These are phyloP conservation scores for Fusarium albidum DNA, from an alignment of 2,329 filamentous ascomycete genomes.

Conservation along the genomic window DNA sequence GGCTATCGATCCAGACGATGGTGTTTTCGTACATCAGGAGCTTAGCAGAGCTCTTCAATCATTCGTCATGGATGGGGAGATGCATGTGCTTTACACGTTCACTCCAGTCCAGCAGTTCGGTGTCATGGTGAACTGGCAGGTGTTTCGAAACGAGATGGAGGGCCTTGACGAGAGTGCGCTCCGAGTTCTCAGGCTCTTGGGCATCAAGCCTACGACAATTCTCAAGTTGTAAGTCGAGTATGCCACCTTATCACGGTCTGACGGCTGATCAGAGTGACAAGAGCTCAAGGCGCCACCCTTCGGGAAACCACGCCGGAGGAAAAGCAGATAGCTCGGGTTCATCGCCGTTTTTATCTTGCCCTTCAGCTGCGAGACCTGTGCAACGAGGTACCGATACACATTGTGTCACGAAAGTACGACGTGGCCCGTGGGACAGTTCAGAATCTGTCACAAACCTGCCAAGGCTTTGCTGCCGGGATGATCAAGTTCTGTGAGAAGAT, in stretches of 20 bases:
- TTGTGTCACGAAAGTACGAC: constrained; percentile 74
- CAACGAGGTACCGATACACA: constrained; percentile 76
- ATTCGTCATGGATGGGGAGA: constrained; percentile 83
- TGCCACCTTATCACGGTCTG: neutral
- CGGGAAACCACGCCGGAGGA: constrained; percentile 70
- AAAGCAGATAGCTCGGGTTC: constrained; percentile 67
- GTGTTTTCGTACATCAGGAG: constrained; percentile 76
- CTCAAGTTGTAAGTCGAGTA: constrained; percentile 66
- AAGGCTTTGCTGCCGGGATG: constrained; percentile 81
- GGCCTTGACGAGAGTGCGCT: constrained; percentile 74
- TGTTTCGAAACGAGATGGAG: constrained; percentile 77
- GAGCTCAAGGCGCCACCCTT: constrained; percentile 71
- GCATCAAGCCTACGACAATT: constrained; percentile 72
- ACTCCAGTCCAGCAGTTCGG: constrained; percentile 72
- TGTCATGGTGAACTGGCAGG: constrained; percentile 72
- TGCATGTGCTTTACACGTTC: constrained; percentile 82
- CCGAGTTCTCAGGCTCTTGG: constrained; percentile 72
- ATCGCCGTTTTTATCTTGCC: constrained; percentile 77
- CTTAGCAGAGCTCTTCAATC: constrained; percentile 71
- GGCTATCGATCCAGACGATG: constrained; percentile 77
- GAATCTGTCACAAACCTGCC: constrained; percentile 75
- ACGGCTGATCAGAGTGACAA: constrained; percentile 44
- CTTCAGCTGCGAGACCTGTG: constrained; percentile 81
- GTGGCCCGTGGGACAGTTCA: constrained; percentile 76
- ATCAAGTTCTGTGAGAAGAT: constrained; percentile 82